Conservation (phyloP, 1,139 yeast genomes). For the Magnusiomyces sp. region DNA sequence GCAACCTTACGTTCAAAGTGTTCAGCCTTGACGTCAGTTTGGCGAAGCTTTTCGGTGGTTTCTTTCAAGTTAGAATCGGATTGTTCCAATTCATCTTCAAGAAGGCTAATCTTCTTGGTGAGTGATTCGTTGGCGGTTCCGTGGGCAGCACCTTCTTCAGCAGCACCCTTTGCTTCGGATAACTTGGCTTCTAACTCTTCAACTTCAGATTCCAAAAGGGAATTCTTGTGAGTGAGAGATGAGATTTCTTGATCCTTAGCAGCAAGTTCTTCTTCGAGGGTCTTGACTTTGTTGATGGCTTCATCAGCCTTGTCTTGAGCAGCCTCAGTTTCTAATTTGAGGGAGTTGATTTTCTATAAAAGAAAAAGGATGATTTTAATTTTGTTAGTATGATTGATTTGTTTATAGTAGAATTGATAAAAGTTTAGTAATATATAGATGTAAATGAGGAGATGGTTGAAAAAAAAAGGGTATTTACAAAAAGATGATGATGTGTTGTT, state of each 20-base stretch:
- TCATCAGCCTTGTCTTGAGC: slow-evolving; percentile 98
- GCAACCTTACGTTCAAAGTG: slow-evolving; percentile 93
- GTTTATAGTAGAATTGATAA: neutral
- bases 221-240: slow-evolving; percentile 86
- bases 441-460: neutral
- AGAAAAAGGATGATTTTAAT: neutral
- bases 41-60: slow-evolving; percentile 90
- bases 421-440: neutral
- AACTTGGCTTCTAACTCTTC: slow-evolving; percentile 80
- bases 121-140: slow-evolving; percentile 85
- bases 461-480: slow-evolving; percentile 1
- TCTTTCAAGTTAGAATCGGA: slow-evolving; percentile 88
- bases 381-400: neutral
- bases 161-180: slow-evolving; percentile 74
- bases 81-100: slow-evolving; percentile 91
- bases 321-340: slow-evolving; percentile 89
- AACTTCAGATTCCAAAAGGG: slow-evolving; percentile 80
- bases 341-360: slow-evolving; percentile 69
- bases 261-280: slow-evolving; percentile 80
- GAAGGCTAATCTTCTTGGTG: slow-evolving; percentile 82
- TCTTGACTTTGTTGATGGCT: slow-evolving; percentile 69
- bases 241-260: slow-evolving; percentile 95
- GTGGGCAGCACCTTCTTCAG: slow-evolving; percentile 87
- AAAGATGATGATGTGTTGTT: too few relatives aligned
- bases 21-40: slow-evolving; percentile 93